Base-by-base conservation (phyloP, 345 rosid genomes). In the Geranium brycei region DNA sequence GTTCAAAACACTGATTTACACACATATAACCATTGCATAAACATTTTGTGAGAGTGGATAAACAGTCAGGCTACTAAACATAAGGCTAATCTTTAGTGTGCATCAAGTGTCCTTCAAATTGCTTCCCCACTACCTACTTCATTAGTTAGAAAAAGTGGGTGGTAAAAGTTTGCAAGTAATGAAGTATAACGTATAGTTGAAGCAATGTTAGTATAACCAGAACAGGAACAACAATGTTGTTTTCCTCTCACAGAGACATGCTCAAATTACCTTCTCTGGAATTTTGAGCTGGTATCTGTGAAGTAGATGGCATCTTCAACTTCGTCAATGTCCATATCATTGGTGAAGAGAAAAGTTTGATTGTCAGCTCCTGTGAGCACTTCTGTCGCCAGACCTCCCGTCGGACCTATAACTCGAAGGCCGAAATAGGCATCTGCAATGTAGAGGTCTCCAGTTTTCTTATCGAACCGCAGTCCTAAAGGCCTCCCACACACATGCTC, bases 401-500 rank as follows among this genome's bases (percentile, higher is more conserved):
- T 57, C 30, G 91, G 83, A 35, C 95, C 95, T 31, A 83, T 91
- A 1, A 81, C 76, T 35, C 71, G 73, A 40, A 89, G 70, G 56
- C 96, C 95, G 19, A 79, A 79, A 73, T 87, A 89, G 0, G 93
- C 93, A 76, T 89, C 96, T 0, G 91, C 91, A 7, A 85, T 85
- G 65, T 87, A 89, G 6, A 89, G 84, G 63, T 85, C 87, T 63
- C 96, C 87, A 1, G 79, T 82, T 78, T 66, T 77, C 65, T 76
- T 74, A 69, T 85, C 78, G 32, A 87, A 89, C 63, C 82, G 75
- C 30, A 89, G 69, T 41, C 95, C 95, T 58, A 89, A 69, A 15
- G 95, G 90, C 63, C 96, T 83, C 59, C 95, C 96, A 77, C 95
- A 89, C 1, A 82, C 62, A 64, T 85, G 88, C 79, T 89, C 96